Conservation (phyloP, 1,139 yeast species). For the Candida sanyaensis region DNA sequence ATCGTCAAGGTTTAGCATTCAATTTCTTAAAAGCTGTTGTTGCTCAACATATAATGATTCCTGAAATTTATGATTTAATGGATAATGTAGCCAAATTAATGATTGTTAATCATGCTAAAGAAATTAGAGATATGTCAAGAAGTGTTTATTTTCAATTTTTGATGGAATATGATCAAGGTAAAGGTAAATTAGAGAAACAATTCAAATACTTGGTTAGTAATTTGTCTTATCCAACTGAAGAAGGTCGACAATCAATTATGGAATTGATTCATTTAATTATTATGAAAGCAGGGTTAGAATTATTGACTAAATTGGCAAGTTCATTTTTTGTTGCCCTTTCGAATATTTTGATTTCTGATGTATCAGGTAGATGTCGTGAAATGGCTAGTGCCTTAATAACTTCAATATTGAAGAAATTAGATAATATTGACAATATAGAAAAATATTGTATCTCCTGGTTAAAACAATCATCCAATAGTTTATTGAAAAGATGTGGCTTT, state of each 20-base stretch:
- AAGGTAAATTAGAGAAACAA: constrained; percentile 80
- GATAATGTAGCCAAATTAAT: constrained; percentile 79
- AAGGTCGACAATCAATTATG: constrained; percentile 90
- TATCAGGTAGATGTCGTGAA: constrained; percentile 79
- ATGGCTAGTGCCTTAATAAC: constrained; percentile 71
- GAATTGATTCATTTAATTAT: constrained; percentile 77
- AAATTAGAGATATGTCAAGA: constrained; percentile 84
- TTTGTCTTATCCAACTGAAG: constrained; percentile 79
- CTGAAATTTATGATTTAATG: constrained; percentile 90
- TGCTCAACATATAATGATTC: constrained; percentile 70
- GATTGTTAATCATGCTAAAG: constrained; percentile 86
- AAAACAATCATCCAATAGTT: constrained; percentile 49
- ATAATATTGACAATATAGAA: constrained; percentile 48
- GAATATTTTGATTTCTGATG: constrained; percentile 77
- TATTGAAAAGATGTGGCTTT: constrained; percentile 75
- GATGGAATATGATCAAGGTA: constrained; percentile 94
- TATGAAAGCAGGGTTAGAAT: constrained; percentile 62
- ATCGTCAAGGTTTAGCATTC: constrained; percentile 85
- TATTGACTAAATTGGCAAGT: constrained; percentile 61
- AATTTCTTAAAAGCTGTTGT: constrained; percentile 77
- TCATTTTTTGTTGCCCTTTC: constrained; percentile 85
- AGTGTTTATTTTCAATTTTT: constrained; percentile 81
- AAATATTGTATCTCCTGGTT: constrained; percentile 73
- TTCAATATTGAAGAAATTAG: constrained; percentile 54
- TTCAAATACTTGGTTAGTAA: constrained; percentile 82